A percentile compares a stretch with the other conserved stretches of the same genome.
Evolutionary conservation across 1,284 basidiomycete genomes (phyloP).

Genomic region (Tranzscheliella williamsii): DNA sequence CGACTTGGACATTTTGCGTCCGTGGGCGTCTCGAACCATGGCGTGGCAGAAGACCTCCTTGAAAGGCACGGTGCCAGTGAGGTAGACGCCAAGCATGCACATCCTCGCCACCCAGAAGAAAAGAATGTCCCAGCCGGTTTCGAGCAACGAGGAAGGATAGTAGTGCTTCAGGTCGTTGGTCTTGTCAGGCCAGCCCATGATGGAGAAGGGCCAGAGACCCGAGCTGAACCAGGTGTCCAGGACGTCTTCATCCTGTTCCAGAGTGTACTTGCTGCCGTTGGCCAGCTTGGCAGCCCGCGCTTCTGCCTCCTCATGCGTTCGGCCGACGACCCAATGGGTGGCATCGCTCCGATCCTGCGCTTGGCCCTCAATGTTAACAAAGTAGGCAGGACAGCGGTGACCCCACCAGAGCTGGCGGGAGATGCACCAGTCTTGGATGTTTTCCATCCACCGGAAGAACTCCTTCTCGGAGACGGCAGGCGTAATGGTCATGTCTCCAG

Average conservation of each 20-base stretch:
- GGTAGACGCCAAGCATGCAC: slow-evolving; percentile 88
- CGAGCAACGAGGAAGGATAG: slow-evolving; percentile 86
- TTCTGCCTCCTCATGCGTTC: slow-evolving; percentile 77
- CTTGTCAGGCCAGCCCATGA: slow-evolving; percentile 89
- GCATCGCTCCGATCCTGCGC: slow-evolving; percentile 66
- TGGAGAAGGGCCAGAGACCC: slow-evolving; percentile 96
- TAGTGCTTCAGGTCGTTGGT: slow-evolving; percentile 65
- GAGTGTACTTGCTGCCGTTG: slow-evolving; percentile 70
- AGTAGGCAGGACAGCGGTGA: slow-evolving; percentile 93
- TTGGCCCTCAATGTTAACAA: slow-evolving; percentile 81
- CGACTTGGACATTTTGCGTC: slow-evolving; percentile 98
- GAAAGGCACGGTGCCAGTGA: slow-evolving; percentile 92
- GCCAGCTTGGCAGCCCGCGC: slow-evolving; percentile 77
- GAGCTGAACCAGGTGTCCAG: slow-evolving; percentile 99
- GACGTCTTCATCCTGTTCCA: slow-evolving; percentile 96
- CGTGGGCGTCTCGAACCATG: slow-evolving; percentile 98
- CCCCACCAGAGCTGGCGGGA: slow-evolving; percentile 99
- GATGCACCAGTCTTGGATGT: slow-evolving; percentile 98
- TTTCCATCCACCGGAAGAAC: slow-evolving; percentile 95
- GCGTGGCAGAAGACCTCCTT: slow-evolving; percentile 97
- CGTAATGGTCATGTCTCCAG: slow-evolving; percentile 66
- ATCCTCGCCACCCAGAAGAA: slow-evolving; percentile 99
- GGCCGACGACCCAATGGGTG: slow-evolving; percentile 79
- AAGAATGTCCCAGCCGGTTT: slow-evolving; percentile 98
- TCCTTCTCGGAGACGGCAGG: slow-evolving; percentile 88